Conservation (phyloP, 495 filamentous ascomycete genomes). For the Lineolata rhizophorae region DNA sequence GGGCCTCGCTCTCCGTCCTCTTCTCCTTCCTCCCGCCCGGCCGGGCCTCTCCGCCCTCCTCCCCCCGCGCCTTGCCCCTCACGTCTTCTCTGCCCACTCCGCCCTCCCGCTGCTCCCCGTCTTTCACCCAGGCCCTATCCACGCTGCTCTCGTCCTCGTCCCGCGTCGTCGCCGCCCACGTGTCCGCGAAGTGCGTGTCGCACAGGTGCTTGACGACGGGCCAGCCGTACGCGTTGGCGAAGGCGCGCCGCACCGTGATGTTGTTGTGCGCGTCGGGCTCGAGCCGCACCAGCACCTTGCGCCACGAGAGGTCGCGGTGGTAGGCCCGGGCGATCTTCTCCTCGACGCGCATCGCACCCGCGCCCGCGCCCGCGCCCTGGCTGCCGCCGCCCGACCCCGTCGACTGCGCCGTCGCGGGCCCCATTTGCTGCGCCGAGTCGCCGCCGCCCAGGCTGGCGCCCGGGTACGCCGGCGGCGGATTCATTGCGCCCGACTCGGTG, state of each 20-base stretch:
- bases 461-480: background rate
- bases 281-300: conserved; percentile 83
- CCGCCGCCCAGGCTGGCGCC: no score
- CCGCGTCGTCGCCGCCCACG: conserved; percentile 29
- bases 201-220: conserved; percentile 84
- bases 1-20: conserved; percentile 21
- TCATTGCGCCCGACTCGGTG: conserved; percentile 13
- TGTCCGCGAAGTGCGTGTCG: conserved; percentile 74
- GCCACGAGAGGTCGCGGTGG: conserved; percentile 74
- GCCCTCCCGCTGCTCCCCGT: no score
- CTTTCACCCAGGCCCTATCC: no score
- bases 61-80: no score
- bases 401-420: conserved; percentile 3
- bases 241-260: conserved; percentile 85
- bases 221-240: conserved; percentile 95
- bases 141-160: conserved; percentile 31
- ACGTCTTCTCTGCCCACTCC: no score
- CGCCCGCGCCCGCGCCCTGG: conserved; percentile 7
- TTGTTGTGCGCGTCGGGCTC: conserved; percentile 98
- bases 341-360: conserved; percentile 59
- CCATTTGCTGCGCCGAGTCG: conserved; percentile 4
- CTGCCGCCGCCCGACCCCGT: conserved; percentile 8
- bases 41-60: no score
- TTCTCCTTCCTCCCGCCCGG: no score
- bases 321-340: conserved; percentile 96